phyloP scores from a whole-genome alignment of 1,284 basidiomycete species.

The Abortiporus biennis region DNA sequence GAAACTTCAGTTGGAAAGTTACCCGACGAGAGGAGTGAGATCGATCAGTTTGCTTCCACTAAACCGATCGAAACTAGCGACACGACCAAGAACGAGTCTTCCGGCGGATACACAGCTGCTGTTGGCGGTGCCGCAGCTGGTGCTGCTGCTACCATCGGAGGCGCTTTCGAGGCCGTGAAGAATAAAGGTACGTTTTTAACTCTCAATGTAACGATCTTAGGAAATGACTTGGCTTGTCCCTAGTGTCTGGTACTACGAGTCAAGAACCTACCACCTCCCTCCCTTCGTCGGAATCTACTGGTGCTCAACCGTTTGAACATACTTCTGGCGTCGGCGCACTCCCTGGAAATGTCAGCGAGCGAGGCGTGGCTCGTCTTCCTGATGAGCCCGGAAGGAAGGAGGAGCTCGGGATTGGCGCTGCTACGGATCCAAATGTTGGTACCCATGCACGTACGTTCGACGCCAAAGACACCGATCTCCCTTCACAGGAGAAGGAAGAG shows the following conservation, averaged over 20 bases:
- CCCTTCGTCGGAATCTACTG: slow-evolving; percentile 8
- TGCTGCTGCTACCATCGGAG: background rate
- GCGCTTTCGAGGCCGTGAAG: background rate
- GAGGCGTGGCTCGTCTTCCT: slow-evolving; percentile 22
- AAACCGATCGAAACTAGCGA: too few relatives aligned
- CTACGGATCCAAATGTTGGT: background rate
- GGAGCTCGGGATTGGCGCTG: background rate
- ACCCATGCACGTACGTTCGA: background rate
- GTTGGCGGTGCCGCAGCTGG: background rate
- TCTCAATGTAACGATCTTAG: background rate
- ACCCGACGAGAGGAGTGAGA: slow-evolving; percentile 28
- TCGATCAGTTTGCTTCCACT: background rate
- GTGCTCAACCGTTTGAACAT: slow-evolving; percentile 10
- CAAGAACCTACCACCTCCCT: slow-evolving; percentile 9
- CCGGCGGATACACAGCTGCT: background rate
- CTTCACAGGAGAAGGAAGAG: background rate
- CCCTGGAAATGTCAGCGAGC: slow-evolving; percentile 21
- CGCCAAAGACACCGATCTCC: background rate
- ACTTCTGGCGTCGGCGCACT: slow-evolving; percentile 22
- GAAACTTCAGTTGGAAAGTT: slow-evolving; percentile 34
- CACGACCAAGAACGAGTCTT: background rate
- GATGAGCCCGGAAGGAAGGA: slow-evolving; percentile 14
- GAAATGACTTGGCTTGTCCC: background rate
- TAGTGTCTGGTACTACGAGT: background rate
- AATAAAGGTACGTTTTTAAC: background rate